Base-by-base conservation (phyloP, 805 yeast species). In the Pichia paraexigua region DNA sequence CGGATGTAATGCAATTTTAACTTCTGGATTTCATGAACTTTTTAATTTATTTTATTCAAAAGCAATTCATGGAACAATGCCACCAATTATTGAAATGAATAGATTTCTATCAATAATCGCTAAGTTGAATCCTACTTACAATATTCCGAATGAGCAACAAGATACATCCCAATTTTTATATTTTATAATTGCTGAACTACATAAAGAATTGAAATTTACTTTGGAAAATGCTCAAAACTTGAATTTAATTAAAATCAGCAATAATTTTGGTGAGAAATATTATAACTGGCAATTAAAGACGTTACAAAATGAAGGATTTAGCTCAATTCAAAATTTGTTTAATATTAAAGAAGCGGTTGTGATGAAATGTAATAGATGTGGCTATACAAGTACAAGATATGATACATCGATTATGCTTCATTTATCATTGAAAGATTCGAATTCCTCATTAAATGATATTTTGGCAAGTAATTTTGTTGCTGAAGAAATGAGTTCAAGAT, bases 151-250 rank as follows among this genome's bases (percentile, higher is more conserved):
- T 57, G 88, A 84, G 59, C 95, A 87, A 60, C 94, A 87, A 61
- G 95, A 87, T 63, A 83, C 91, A 1, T 89, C 86, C 50, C 94
- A 87, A 58, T 85, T 85, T 60, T 65, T 87, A 43, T 72, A 85
- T 63, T 79, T 85, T 53, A 56, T 85, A 12, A 67, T 86, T 56
- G 91, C 83, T 60, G 73, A 80, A 55, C 63, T 87, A 13, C 92
- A 87, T 62, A 82, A 81, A 46, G 95, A 87, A 60, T 63, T 85
- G 50, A 61, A 59, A 41, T 52, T 58, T 15, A 58, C 58, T 15
- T 32, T 41, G 27, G 21, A 22, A 8, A 20, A 11, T 1, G 51
- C 54, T 2, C 9, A 21, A 20, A 9, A 48, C 1, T 21, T 48
- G 17, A 43, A 48, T 18, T 9, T 45, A 15, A 13, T 48, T 11